phyloP scores from a whole-genome alignment of 202 grass and related monocot genomes.

The Tripidium arundinaceum region DNA sequence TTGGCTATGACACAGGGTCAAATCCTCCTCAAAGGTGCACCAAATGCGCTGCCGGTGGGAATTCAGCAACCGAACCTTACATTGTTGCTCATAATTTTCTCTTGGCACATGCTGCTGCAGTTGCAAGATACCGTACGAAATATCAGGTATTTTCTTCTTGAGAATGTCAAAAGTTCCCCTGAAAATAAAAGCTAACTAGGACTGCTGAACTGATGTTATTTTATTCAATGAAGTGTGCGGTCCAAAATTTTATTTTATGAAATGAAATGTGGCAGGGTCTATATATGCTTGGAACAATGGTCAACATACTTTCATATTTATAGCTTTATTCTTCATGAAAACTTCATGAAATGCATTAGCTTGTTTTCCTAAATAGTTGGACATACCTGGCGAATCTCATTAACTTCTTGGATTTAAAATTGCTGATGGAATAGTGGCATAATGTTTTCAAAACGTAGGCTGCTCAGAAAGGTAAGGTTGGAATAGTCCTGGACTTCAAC shows the following conservation, averaged over 20 bases:
- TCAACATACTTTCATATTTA: background rate
- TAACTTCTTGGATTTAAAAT: background rate
- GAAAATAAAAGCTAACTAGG: too few relatives aligned
- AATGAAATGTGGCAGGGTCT: background rate
- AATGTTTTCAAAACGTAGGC: constrained; percentile 26
- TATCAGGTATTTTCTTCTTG: constrained; percentile 60
- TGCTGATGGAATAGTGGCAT: constrained; percentile 9
- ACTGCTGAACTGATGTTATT: background rate
- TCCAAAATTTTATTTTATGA: background rate
- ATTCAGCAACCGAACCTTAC: constrained; percentile 76
- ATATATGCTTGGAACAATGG: constrained; percentile 5
- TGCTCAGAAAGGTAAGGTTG: constrained; percentile 66
- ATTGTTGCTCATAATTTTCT: constrained; percentile 73
- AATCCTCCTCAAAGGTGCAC: constrained; percentile 69
- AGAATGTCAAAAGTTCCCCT: background rate
- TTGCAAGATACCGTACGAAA: constrained; percentile 65
- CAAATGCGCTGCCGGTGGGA: constrained; percentile 52
- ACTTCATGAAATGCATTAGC: constrained; percentile 2
- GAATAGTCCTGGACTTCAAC: constrained; percentile 78
- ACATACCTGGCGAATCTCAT: background rate
- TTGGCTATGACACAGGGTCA: constrained; percentile 54
- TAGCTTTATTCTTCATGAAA: background rate
- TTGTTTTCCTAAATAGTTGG: background rate
- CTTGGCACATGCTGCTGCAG: constrained; percentile 69
- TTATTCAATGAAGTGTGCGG: background rate